Base-by-base conservation (phyloP, 805 yeast species). In the Saturnispora gosingensis region DNA sequence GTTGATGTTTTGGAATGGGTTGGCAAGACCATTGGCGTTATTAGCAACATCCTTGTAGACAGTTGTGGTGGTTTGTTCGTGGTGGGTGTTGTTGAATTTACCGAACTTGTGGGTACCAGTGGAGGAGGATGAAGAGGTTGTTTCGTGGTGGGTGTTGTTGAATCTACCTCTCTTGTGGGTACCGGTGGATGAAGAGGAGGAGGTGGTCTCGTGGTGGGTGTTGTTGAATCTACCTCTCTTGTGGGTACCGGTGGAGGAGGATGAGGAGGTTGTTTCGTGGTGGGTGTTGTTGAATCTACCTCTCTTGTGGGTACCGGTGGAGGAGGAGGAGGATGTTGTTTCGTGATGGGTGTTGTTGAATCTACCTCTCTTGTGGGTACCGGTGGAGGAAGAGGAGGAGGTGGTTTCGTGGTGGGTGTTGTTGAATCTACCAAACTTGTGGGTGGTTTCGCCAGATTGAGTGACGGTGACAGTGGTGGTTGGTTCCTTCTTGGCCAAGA, bases 101-200 rank as follows among this genome's bases (percentile, higher is more conserved):
- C 86, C 85, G 54, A 68, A 70, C 54, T 64, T 73, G 69, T 80
- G 81, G 44, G 83, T 79, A 56, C 73, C 72, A 55, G 77, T 67
- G 22, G 67, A 56, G 20, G 70, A 53, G 3, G 79, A 53, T 38
- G 74, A 67, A 36, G 62, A 49, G 9, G 72, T 55, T 11, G 78
- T 55, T 66, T 65, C 55, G 60, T 67, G 68, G 71, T 78, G 55
- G 74, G 73, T 52, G 59, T 73, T 73, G 71, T 78, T 73, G 61
- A 78, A 78, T 62, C 71, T 73, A 59, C 85, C 86, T 55, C 69
- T 71, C 56, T 64, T 73, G 70, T 81, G 82, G 45, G 83, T 78
- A 57, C 74, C 72, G 54, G 77, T 66, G 16, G 67, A 56, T 10
- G 56, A 32, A 20, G 69, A 54, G 2, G 77, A 53, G 16, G 62